Base-by-base conservation (phyloP, 306 rosid genomes). In the Sphenostylis stenocarpa region DNA sequence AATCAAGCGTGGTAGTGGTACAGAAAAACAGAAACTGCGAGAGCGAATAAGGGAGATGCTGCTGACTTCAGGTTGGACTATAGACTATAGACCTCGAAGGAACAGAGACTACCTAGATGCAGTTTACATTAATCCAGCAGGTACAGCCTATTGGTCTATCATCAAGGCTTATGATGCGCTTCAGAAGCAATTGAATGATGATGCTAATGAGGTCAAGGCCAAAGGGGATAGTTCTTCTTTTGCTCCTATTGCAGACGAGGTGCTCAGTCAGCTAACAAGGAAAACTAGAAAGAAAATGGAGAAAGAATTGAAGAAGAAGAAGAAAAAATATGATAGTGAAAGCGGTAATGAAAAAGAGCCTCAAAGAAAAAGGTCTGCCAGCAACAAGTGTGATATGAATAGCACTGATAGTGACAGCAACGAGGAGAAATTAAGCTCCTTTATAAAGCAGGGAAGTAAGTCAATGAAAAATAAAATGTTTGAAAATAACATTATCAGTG, bases 81-180 rank as follows among this genome's bases (percentile, higher is more conserved):
- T 94, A 45, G 98, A 94, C 78, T 94, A 94, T 80, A 88, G 98
- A 67, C 98, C 98, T 67, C 86, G 98, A 77, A 86, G 96, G 86
- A 94, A 94, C 73, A 88, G 98, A 84, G 98, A 94, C 87, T 94
- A 94, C 73, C 89, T 94, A 39, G 98, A 94, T 86, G 98, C 98
- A 16, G 98, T 94, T 77, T 94, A 94, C 81, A 91, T 94, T 68
- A 91, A 90, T 83, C 91, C 94, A 7, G 58, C 80, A 1, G 98
- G 98, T 72, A 94, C 98, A 56, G 98, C 98, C 17, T 94, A 94
- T 82, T 94, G 98, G 98, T 94, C 98, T 45, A 94, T 94, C 83
- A 91, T 94, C 77, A 94, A 94, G 86, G 98, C 98, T 72, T 94
- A 94, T 78, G 98, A 91, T 24, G 98, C 98, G 3, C 85, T 94